These are phyloP conservation scores for Barnettozyma populi DNA, from an alignment of 805 yeast species.

Conservation along the genomic window DNA sequence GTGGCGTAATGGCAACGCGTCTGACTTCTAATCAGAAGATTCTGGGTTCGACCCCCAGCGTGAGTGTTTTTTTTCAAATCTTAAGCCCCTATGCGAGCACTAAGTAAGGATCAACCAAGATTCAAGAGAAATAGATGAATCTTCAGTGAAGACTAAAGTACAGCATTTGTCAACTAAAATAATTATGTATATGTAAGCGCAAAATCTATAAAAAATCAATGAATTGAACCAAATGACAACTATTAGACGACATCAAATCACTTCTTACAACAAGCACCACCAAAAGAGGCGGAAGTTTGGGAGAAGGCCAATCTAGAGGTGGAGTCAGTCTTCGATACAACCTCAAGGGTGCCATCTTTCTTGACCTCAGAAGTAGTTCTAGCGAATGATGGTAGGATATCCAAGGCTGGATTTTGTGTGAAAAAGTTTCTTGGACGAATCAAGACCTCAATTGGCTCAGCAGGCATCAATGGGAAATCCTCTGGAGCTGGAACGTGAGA, in stretches of 20 bases:
- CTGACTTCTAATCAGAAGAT: slow-evolving; percentile 49
- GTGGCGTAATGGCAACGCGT: slow-evolving; percentile 56
- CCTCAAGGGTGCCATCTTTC: slow-evolving; percentile 32
- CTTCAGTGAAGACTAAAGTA: neutral
- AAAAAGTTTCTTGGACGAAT: slow-evolving; percentile 78
- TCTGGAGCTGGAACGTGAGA: slow-evolving; percentile 87
- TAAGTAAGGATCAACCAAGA: too few relatives aligned
- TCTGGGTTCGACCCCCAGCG: slow-evolving; percentile 48
- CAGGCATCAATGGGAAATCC: slow-evolving; percentile 88
- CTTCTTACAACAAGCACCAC: slow-evolving; percentile 23
- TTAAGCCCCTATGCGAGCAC: too few relatives aligned
- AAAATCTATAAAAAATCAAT: neutral
- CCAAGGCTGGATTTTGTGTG: slow-evolving; percentile 71
- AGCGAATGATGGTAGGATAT: slow-evolving; percentile 60
- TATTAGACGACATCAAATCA: neutral
- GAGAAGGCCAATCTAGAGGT: slow-evolving; percentile 49
- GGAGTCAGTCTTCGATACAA: slow-evolving; percentile 38
- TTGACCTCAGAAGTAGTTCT: slow-evolving; percentile 40
- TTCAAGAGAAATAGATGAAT: too few relatives aligned
- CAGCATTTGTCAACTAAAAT: neutral
- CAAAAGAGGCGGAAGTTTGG: slow-evolving; percentile 14
- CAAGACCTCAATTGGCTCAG: slow-evolving; percentile 70
- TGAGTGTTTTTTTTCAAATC: slow-evolving; percentile 29
- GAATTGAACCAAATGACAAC: neutral
- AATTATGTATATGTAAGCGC: neutral